A percentile compares a stretch with the other conserved stretches of the same genome.
Conservation (phyloP, 176 grass and related monocot species). For the Stipa capillata region DNA sequence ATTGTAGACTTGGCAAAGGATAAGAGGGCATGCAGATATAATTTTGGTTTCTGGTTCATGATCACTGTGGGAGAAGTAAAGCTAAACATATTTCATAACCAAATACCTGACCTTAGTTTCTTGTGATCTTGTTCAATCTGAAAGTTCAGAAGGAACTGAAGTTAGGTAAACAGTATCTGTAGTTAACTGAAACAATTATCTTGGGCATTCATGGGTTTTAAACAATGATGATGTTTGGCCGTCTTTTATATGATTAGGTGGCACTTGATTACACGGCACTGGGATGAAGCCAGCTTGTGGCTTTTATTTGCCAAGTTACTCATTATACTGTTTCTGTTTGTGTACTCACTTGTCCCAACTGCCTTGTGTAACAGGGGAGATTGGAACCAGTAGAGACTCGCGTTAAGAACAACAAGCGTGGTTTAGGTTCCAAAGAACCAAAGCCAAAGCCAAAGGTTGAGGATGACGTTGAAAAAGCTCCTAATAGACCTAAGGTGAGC, state of each 20-base stretch:
- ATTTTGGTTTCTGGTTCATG: background rate
- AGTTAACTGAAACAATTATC: background rate
- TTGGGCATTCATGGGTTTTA: background rate
- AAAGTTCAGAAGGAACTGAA: background rate
- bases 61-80: background rate
- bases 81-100: background rate
- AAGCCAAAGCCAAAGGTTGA: constrained; percentile 32
- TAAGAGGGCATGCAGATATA: background rate
- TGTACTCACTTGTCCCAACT: background rate
- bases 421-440: constrained; percentile 62
- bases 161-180: background rate
- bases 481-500: constrained; percentile 33
- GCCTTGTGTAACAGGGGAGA: constrained; percentile 44
- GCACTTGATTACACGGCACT: background rate
- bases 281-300: background rate
- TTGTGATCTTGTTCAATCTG: background rate
- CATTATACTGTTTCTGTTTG: background rate
- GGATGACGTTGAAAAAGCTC: constrained; percentile 31
- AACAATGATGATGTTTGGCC: background rate
- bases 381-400: constrained; percentile 71
- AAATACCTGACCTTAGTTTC: background rate
- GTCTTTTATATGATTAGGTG: background rate
- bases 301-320: background rate
- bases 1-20: background rate
- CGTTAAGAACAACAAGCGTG: constrained; percentile 88